phyloP scores from a whole-genome alignment of 2,329 filamentous ascomycete species.

The Cordyceps pruinosa region DNA sequence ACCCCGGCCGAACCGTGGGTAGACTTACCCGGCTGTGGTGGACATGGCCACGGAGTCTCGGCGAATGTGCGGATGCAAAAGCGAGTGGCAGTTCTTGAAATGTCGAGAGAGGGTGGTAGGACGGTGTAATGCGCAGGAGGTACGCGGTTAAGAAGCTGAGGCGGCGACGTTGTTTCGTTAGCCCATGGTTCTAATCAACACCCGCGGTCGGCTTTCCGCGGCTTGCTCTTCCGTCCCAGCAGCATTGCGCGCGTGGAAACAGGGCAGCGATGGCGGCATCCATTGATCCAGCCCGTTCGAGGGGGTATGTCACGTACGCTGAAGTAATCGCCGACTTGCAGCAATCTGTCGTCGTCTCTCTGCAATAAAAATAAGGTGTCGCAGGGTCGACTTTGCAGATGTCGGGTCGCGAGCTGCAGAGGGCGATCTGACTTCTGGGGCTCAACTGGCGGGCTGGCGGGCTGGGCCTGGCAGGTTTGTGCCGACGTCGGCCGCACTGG shows the following conservation, averaged over 20 bases:
- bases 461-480: not conserved
- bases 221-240: not conserved
- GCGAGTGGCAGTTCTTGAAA: not conserved
- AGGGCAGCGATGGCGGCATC: not conserved
- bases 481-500: constrained; percentile 11
- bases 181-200: not conserved
- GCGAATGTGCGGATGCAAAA: not conserved
- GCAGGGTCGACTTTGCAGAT: not conserved
- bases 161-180: constrained; percentile 8
- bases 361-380: not conserved
- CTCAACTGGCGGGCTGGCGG: not conserved
- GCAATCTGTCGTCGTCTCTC: not conserved
- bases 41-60: constrained; percentile 7
- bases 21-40: constrained; percentile 10
- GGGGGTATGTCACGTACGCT: not conserved
- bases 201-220: constrained; percentile 1
- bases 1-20: not conserved
- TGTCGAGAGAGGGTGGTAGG: not conserved
- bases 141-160: not conserved
- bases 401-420: not conserved
- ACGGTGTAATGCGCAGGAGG: not conserved
- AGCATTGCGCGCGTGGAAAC: not conserved
- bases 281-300: not conserved
- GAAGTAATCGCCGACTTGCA: not conserved
- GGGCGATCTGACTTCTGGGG: not conserved